Base-by-base conservation (phyloP, 75 land plant species). In the Selaginella moellendorffii region DNA sequence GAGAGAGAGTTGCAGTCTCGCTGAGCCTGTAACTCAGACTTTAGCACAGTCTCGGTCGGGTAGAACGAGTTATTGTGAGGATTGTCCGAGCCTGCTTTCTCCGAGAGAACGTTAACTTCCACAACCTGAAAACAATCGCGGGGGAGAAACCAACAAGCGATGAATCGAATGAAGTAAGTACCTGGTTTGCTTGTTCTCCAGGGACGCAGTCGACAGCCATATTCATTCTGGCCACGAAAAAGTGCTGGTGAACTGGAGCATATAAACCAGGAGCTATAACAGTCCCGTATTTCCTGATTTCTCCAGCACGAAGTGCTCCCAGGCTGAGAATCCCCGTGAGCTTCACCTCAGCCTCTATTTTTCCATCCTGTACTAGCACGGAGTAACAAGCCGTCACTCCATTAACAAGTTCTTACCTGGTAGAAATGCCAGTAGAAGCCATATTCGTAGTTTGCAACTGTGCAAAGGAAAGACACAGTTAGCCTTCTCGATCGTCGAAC, bases 171-270 rank as follows among this genome's bases (percentile, higher is more conserved):
- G n/a, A n/a, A n/a, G n/a, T n/a, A n/a, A n/a, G n/a, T 18, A 95
- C 99, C 91, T 95, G 99, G 76, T 95, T 95, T 62, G 71, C 77
- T 2, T 84, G 68, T 77, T 95, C 99, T 24, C 84, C 85, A 62
- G 99, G 97, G 63, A 73, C 86, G 53, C 91, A 82, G 66, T 95
- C 99, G 58, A 95, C 86, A 30, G 91, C 82, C 99, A 95, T 95
- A 58, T 95, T 87, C 85, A 95, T 79, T 31, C 99, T 87, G 63
- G 99, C 99, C 77, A 95, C 88, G 75, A 95, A 95, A 68, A 95
- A 95, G 69, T 95, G 99, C 42, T 95, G 97, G 74, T 95, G 99
- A 26, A 90, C 97, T 26, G 97, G 99, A 53, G 99, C 99, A 84
- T 95, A 95, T 14, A 36, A 5, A 0, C 99, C 91, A 26, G 97